phyloP scores from a whole-genome alignment of 768 basidiomycete species.

The Ramaria sp. region DNA sequence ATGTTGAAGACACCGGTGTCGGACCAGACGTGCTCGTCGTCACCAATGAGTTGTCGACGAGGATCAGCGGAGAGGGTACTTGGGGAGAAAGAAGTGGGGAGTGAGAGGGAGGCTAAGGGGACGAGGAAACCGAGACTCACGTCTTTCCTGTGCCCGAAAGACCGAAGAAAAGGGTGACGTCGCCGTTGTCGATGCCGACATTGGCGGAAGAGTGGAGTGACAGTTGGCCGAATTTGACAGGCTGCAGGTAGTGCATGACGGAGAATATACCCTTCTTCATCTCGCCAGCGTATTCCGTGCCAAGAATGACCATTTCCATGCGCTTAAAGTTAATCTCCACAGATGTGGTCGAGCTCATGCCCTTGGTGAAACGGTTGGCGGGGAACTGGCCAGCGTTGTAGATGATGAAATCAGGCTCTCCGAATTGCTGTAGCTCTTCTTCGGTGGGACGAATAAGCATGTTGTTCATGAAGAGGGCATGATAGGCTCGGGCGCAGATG shows the following conservation, averaged over 20 bases:
- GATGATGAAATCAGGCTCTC: slow-evolving; percentile 98
- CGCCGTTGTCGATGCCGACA: slow-evolving; percentile 77
- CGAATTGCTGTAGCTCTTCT: slow-evolving; percentile 87
- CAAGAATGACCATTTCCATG: slow-evolving; percentile 99
- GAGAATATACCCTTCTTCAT: slow-evolving; percentile 99
- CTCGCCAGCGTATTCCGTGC: slow-evolving; percentile 95
- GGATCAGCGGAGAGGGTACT: slow-evolving; percentile 92
- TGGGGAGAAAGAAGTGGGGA: not conserved
- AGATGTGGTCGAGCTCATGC: slow-evolving; percentile 98
- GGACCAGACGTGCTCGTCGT: slow-evolving; percentile 99
- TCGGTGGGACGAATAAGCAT: slow-evolving; percentile 98
- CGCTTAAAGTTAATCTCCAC: slow-evolving; percentile 99
- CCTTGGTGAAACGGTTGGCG: slow-evolving; percentile 98
- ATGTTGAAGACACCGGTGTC: slow-evolving; percentile 99
- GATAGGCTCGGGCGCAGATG: slow-evolving; percentile 96
- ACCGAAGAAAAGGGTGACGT: slow-evolving; percentile 98
- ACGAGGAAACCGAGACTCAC: slow-evolving; percentile 12
- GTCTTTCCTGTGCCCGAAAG: slow-evolving; percentile 98
- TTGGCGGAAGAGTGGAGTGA: slow-evolving; percentile 98
- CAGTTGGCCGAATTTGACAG: slow-evolving; percentile 95
- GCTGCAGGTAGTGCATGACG: slow-evolving; percentile 99
- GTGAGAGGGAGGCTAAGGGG: not conserved
- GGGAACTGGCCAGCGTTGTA: slow-evolving; percentile 99
- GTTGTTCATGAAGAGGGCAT: slow-evolving; percentile 99
- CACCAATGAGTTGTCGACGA: slow-evolving; percentile 86